phyloP scores from a whole-genome alignment of 2,329 filamentous ascomycete genomes.

The Alternaria sp. region DNA sequence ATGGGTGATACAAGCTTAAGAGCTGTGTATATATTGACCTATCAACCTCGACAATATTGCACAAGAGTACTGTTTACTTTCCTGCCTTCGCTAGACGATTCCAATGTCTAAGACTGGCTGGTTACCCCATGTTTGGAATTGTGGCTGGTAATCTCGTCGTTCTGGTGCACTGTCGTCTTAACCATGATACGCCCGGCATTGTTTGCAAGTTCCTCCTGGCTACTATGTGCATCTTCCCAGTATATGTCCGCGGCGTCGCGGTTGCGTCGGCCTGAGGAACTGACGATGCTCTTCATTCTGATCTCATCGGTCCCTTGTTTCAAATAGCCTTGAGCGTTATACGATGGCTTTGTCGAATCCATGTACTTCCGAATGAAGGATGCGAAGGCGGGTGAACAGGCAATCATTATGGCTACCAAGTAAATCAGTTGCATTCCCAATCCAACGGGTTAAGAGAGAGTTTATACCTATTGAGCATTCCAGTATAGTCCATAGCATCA shows the following conservation, averaged over 20 bases:
- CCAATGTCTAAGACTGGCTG: too few relatives aligned
- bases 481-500: conserved; percentile 47
- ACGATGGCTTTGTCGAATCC: conserved; percentile 8
- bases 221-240: conserved; percentile 18
- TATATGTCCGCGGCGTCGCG: neutral
- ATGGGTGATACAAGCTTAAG: neutral
- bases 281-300: conserved; percentile 15
- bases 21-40: neutral
- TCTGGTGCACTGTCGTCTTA: conserved; percentile 17
- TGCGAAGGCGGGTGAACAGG: conserved; percentile 16
- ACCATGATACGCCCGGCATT: conserved; percentile 12
- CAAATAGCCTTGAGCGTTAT: conserved; percentile 18
- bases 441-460: too few relatives aligned
- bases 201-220: conserved; percentile 23
- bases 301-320: conserved; percentile 15
- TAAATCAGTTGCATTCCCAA: neutral
- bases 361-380: conserved; percentile 19
- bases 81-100: too few relatives aligned
- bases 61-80: neutral
- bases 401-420: conserved; percentile 25
- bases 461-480: conserved; percentile 44
- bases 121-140: too few relatives aligned
- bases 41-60: neutral
- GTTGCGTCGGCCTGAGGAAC: conserved; percentile 1
- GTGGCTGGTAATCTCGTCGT: conserved; percentile 59